phyloP scores from a whole-genome alignment of 148 eudicot genomes.

The Rhododendron griersonianum region DNA sequence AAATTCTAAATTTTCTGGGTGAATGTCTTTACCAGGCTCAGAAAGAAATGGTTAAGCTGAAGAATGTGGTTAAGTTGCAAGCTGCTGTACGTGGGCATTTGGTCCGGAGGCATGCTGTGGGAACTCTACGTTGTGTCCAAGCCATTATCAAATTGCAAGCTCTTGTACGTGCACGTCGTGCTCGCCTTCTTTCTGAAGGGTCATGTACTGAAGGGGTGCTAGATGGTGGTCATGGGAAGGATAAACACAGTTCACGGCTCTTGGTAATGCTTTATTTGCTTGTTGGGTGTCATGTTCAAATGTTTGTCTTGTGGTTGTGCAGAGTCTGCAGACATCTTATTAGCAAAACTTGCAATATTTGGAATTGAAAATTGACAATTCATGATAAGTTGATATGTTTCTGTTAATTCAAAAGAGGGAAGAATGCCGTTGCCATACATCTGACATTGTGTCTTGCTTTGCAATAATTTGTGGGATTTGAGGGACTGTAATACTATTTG shows the following conservation, averaged over 20 bases:
- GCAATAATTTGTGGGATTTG: neutral
- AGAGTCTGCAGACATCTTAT: neutral
- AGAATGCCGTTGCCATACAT: neutral
- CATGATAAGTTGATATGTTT: neutral
- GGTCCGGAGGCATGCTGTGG: constrained; percentile 80
- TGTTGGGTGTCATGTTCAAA: neutral
- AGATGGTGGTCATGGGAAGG: constrained; percentile 9
- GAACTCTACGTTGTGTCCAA: constrained; percentile 76
- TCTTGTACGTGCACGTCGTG: constrained; percentile 67
- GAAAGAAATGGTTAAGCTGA: constrained; percentile 41
- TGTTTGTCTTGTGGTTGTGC: neutral
- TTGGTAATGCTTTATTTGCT: constrained; percentile 35
- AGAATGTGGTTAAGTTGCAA: constrained; percentile 69
- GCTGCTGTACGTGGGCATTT: constrained; percentile 87
- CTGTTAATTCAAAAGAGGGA: neutral
- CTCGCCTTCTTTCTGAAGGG: constrained; percentile 26
- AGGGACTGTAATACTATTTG: neutral
- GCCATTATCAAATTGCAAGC: constrained; percentile 81
- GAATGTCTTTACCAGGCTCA: constrained; percentile 47
- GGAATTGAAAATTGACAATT: neutral
- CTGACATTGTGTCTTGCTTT: neutral
- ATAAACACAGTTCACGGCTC: constrained; percentile 11
- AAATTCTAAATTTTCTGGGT: neutral
- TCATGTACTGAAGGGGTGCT: constrained; percentile 13
- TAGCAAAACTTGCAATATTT: neutral